These are phyloP conservation scores for Podospora appendiculata DNA, from an alignment of 495 filamentous ascomycete species.

Conservation along the genomic window DNA sequence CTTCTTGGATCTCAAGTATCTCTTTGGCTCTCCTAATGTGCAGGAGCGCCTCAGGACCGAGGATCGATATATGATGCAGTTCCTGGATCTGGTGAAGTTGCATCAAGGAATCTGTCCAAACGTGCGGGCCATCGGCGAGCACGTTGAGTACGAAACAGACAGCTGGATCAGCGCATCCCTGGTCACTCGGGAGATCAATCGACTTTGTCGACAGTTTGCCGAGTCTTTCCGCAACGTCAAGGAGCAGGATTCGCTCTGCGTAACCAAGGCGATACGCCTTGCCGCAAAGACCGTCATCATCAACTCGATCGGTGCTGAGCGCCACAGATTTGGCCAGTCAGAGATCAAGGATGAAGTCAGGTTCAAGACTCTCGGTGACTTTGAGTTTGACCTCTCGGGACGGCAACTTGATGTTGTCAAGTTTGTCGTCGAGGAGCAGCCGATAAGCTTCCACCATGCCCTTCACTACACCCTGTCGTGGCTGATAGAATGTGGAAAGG, in stretches of 20 bases:
- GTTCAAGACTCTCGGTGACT: conserved; percentile 70
- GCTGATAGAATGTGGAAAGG: conserved; percentile 84
- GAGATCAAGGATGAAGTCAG: conserved; percentile 78
- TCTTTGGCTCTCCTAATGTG: conserved; percentile 79
- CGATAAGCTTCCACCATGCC: conserved; percentile 96
- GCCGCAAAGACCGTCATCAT: conserved; percentile 72
- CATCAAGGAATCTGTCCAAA: conserved; percentile 97
- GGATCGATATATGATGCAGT: conserved; percentile 82
- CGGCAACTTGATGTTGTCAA: conserved; percentile 64
- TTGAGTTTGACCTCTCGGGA: conserved; percentile 67
- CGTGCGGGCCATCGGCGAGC: conserved; percentile 80
- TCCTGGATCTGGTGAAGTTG: conserved; percentile 89
- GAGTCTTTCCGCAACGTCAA: conserved; percentile 69
- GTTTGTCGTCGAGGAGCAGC: conserved; percentile 78
- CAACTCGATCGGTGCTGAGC: conserved; percentile 83
- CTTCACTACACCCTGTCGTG: conserved; percentile 97
- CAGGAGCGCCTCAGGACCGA: conserved; percentile 75
- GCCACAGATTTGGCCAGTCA: conserved; percentile 73
- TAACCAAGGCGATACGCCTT: conserved; percentile 65
- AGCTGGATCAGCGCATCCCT: conserved; percentile 95
- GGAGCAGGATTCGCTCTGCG: conserved; percentile 51
- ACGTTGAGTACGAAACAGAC: conserved; percentile 97
- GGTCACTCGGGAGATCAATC: conserved; percentile 90
- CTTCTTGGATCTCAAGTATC: conserved; percentile 85
- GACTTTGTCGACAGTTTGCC: conserved; percentile 77